Evolutionary conservation across 768 basidiomycete genomes (phyloP), one percentile per base, ranked within the genome.

Genomic region (Baorangia bicolor): DNA sequence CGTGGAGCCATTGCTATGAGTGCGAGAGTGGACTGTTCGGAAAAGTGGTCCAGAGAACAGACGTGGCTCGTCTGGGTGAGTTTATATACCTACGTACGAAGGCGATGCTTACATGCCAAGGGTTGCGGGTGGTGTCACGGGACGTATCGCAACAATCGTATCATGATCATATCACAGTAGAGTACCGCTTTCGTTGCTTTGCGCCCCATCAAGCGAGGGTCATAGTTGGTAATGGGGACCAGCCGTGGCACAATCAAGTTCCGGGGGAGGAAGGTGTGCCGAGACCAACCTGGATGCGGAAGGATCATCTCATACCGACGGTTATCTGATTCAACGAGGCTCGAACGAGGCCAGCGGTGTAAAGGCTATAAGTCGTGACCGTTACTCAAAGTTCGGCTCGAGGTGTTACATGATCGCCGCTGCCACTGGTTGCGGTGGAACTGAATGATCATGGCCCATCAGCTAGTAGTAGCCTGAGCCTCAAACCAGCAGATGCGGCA

Each of bases 1-100:
- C 57, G 64, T 49, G 64, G 65, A 53, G 71, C 66, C 82, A 82
- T 85, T 38, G 48, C 18, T 25, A 40, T 25, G 39, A 27, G 21
- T 56, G 21, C n/a, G 49, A 55, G 42, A 33, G 49, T n/a, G 42
- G 37, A 43, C n/a, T 45, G 44, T 31, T 53, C 51, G 55, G 41
- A 41, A 55, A 48, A 47, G 43, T 44, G 49, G 54, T 54, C 42
- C 2, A 33, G 30, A 43, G 48, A 33, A 53, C 6, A 43, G 35
- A 34, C 14, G 27, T 49, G 41, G 46, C 27, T 33, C n/a, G 23
- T 42, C 30, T 40, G 25, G 40, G 8, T 12, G 31, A 34, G 51
- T 49, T 66, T 64, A 66, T 66, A 68, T 69, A 63, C 55, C 48
- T 40, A 6, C 27, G 34, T 2, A 38, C 40, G 45, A 53, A 39